phyloP scores from a whole-genome alignment of 2,329 filamentous ascomycete genomes.

The Pseudogymnoascus sp. region DNA sequence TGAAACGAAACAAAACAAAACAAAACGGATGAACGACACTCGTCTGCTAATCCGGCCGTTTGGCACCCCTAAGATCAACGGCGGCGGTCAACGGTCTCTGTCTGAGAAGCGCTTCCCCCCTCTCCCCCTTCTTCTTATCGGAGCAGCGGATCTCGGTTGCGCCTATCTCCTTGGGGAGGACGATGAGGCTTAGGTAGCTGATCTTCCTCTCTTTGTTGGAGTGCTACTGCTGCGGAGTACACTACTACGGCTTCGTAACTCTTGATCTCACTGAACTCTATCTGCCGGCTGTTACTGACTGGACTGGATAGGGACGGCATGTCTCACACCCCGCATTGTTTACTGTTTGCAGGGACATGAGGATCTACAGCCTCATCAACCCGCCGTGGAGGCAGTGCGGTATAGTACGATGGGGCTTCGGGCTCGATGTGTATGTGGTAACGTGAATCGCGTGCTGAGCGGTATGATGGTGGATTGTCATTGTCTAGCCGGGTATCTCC shows the following conservation, averaged over 20 bases:
- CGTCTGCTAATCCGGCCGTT: not conserved
- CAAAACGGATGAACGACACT: not conserved
- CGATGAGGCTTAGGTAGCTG: not conserved
- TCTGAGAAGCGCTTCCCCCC: not conserved
- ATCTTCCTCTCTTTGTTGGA: not conserved
- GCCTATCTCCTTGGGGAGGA: not conserved
- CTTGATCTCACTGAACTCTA: not conserved
- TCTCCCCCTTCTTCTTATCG: not conserved
- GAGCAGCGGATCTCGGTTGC: not conserved
- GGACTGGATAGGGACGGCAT: not conserved
- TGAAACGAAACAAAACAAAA: not conserved
- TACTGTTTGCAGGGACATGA: not conserved
- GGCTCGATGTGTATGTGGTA: not conserved
- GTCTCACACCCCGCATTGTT: conserved; percentile 1
- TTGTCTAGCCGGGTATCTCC: not conserved
- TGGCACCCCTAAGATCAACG: not conserved
- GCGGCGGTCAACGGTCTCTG: not conserved
- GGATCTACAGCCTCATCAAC: not conserved
- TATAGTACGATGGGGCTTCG: not conserved
- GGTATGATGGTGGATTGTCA: not conserved
- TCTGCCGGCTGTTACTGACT: not conserved
- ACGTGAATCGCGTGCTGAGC: not conserved
- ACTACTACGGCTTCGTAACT: no score
- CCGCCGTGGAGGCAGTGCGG: not conserved
- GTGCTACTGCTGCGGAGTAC: not conserved